These are phyloP conservation scores for Phytophthora kernoviae DNA, from an alignment of 352 stramenopile species.

Conservation along the genomic window DNA sequence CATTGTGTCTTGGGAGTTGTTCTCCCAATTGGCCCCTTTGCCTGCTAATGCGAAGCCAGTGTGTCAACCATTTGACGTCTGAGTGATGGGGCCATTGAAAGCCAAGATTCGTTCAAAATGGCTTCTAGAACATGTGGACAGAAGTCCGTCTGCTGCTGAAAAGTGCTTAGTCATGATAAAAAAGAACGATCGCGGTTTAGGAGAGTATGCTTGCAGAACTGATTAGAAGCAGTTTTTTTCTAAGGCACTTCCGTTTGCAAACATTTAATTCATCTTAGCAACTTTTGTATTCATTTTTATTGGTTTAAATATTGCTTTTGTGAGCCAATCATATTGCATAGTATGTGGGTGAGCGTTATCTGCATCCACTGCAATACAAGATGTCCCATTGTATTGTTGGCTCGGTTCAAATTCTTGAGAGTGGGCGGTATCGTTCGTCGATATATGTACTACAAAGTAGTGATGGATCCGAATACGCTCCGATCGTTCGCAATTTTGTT, in stretches of 20 bases:
- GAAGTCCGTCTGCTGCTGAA: no score
- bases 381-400: background rate
- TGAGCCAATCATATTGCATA: no score
- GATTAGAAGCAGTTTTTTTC: background rate
- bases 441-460: background rate
- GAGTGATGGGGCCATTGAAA: constrained; percentile 3
- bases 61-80: no score
- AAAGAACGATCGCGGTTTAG: background rate
- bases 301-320: no score
- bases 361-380: no score
- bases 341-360: no score
- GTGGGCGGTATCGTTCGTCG: constrained; percentile 1
- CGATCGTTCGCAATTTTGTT: no score
- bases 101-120: constrained; percentile 4
- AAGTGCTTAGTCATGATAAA: background rate
- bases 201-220: background rate
- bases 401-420: background rate
- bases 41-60: background rate
- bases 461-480: no score
- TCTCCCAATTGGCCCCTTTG: background rate
- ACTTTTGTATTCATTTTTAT: no score
- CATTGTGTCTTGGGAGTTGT: background rate
- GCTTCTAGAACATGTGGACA: background rate
- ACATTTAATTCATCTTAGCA: no score
- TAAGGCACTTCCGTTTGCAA: no score